Evolutionary conservation across 225 moss, liverwort and hornwort species (phyloP).

Genomic region (Climacium dendroides): DNA sequence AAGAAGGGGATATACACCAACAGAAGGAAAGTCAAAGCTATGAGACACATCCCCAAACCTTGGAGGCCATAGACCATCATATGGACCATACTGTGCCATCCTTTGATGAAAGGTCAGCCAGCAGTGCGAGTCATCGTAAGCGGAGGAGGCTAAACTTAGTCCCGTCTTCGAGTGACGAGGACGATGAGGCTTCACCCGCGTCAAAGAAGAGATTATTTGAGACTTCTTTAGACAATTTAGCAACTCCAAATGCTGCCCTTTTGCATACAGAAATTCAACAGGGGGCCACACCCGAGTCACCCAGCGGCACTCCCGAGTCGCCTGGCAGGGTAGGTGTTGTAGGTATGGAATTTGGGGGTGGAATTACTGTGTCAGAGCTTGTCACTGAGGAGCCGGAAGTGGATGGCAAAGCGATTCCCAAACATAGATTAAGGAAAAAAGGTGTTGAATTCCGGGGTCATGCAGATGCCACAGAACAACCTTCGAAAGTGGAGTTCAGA

Average conservation of each 20-base stretch:
- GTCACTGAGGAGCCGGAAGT: neutral
- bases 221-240: neutral
- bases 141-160: neutral
- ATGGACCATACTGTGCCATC: neutral
- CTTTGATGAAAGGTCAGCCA: neutral
- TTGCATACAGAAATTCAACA: neutral
- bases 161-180: neutral
- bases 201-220: neutral
- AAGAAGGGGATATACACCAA: neutral
- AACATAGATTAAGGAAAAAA: neutral
- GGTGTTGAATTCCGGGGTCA: neutral
- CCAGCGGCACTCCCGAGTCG: neutral
- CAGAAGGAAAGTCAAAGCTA: neutral
- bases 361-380: neutral
- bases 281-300: neutral
- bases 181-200: neutral
- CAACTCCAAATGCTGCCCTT: neutral
- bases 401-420: neutral
- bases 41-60: neutral
- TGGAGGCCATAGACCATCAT: neutral
- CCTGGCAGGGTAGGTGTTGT: neutral
- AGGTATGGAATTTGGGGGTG: conserved; percentile 1
- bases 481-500: neutral
- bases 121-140: neutral
- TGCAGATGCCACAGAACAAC: neutral